Conservation (phyloP, 495 filamentous ascomycete genomes). For the Xanthoparmelia taractica region DNA sequence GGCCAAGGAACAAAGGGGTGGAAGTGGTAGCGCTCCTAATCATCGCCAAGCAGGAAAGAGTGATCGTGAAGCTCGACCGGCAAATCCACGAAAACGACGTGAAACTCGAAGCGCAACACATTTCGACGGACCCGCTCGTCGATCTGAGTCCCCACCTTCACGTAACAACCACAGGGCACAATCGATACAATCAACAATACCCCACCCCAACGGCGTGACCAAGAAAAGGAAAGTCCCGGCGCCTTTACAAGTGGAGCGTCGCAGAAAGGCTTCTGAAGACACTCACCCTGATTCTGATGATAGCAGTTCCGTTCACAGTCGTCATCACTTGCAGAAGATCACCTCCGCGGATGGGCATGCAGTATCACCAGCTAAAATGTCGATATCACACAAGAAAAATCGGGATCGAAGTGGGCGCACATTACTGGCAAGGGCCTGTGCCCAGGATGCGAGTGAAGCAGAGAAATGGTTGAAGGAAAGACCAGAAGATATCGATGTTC, state of each 20-base stretch:
- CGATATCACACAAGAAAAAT: slow-evolving; percentile 61
- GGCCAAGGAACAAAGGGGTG: slow-evolving; percentile 23
- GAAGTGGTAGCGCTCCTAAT: slow-evolving; percentile 12
- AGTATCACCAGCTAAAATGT: slow-evolving; percentile 60
- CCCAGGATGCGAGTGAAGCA: slow-evolving; percentile 62
- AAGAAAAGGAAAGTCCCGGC: slow-evolving; percentile 38
- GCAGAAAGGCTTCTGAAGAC: slow-evolving; percentile 52
- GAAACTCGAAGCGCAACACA: slow-evolving; percentile 29
- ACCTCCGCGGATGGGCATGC: slow-evolving; percentile 49
- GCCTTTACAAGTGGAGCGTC: slow-evolving; percentile 44
- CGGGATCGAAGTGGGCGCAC: slow-evolving; percentile 82
- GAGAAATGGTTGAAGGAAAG: slow-evolving; percentile 66
- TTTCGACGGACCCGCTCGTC: slow-evolving; percentile 39
- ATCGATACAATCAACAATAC: slow-evolving; percentile 48
- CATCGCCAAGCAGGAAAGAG: slow-evolving; percentile 20
- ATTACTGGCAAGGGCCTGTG: slow-evolving; percentile 72
- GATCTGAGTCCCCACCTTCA: slow-evolving; percentile 57
- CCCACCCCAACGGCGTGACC: slow-evolving; percentile 28
- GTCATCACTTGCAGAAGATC: slow-evolving; percentile 57
- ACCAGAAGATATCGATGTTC: slow-evolving; percentile 77
- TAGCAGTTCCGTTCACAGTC: slow-evolving; percentile 62
- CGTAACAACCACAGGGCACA: slow-evolving; percentile 54
- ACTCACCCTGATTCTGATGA: slow-evolving; percentile 66
- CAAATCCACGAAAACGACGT: slow-evolving; percentile 26
- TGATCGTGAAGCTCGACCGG: slow-evolving; percentile 16